phyloP scores from a whole-genome alignment of 129 eudicot genomes.

The Centaurea solstitialis region DNA sequence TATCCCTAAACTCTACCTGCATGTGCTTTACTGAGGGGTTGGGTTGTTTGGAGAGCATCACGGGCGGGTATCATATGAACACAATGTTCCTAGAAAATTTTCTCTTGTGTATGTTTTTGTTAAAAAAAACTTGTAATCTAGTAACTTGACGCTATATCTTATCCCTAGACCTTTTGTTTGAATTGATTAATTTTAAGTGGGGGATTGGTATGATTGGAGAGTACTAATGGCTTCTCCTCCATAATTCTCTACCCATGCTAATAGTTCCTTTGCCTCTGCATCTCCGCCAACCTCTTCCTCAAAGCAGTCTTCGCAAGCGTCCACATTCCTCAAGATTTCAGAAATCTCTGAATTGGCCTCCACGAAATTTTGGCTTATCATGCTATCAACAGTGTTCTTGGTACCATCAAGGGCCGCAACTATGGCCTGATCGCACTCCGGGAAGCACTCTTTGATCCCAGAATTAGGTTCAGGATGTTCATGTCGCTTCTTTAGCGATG shows the following conservation, averaged over 20 bases:
- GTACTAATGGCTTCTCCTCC: constrained; percentile 36
- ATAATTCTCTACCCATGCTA: constrained; percentile 31
- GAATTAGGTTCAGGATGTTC: constrained; percentile 17
- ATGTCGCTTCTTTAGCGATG: constrained; percentile 34
- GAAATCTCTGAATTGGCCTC: constrained; percentile 44
- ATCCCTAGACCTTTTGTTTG: neutral
- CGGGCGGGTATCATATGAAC: too few species aligned
- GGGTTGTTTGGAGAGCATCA: too few species aligned
- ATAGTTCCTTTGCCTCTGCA: constrained; percentile 24
- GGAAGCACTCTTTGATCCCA: constrained; percentile 28
- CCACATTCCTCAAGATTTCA: constrained; percentile 39
- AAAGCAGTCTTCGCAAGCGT: constrained; percentile 45
- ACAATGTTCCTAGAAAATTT: neutral
- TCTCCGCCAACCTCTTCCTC: constrained; percentile 33
- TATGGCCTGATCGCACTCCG: constrained; percentile 41
- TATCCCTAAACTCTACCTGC: too few species aligned
- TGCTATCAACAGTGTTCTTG: constrained; percentile 30
- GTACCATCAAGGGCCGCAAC: constrained; percentile 37
- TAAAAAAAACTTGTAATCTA: too few species aligned
- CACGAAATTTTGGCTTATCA: constrained; percentile 14
- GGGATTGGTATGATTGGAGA: constrained; percentile 22
- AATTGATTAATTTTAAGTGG: neutral
- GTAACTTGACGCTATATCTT: too few species aligned
- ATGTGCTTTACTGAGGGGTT: too few species aligned
- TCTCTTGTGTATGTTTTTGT: too few species aligned